phyloP scores from a whole-genome alignment of 768 basidiomycete genomes.

The Leucosporidium creatinivorum region DNA sequence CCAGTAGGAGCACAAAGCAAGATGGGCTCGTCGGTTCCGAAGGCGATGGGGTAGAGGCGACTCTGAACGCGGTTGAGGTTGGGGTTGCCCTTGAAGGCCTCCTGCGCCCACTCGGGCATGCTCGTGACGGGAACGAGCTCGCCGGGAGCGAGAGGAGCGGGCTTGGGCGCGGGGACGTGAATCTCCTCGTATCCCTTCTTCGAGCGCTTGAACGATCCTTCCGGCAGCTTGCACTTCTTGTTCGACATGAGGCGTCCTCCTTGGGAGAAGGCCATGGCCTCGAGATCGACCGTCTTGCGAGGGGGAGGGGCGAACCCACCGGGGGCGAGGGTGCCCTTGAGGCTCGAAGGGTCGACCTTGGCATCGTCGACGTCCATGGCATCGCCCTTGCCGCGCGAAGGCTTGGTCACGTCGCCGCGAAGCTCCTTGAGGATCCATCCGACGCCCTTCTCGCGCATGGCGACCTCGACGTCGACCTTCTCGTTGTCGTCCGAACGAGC shows the following conservation, averaged over 20 bases:
- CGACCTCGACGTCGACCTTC: constrained; percentile 86
- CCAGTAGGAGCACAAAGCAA: constrained; percentile 96
- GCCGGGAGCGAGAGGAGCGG: constrained; percentile 52
- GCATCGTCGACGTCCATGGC: constrained; percentile 68
- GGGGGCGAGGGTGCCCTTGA: constrained; percentile 77
- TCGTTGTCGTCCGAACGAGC: constrained; percentile 82
- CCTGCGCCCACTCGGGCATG: constrained; percentile 77
- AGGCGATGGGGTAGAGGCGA: constrained; percentile 84
- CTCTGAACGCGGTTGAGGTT: constrained; percentile 86
- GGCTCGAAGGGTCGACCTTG: constrained; percentile 56
- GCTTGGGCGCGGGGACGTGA: constrained; percentile 87
- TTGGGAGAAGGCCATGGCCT: constrained; percentile 90
- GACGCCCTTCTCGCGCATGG: constrained; percentile 93
- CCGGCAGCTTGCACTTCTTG: constrained; percentile 95
- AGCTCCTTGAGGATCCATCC: constrained; percentile 92
- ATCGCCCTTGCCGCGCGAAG: constrained; percentile 42
- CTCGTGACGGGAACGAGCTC: constrained; percentile 65
- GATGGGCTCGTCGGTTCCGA: constrained; percentile 89
- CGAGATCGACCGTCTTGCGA: constrained; percentile 76
- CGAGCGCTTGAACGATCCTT: constrained; percentile 93
- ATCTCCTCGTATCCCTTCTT: constrained; percentile 98
- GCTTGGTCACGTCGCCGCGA: constrained; percentile 58
- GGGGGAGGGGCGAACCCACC: constrained; percentile 76
- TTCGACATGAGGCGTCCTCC: constrained; percentile 97
- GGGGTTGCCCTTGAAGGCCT: constrained; percentile 68